Base-by-base conservation (phyloP, 2,329 filamentous ascomycete species). In the Metarhizium sp. region DNA sequence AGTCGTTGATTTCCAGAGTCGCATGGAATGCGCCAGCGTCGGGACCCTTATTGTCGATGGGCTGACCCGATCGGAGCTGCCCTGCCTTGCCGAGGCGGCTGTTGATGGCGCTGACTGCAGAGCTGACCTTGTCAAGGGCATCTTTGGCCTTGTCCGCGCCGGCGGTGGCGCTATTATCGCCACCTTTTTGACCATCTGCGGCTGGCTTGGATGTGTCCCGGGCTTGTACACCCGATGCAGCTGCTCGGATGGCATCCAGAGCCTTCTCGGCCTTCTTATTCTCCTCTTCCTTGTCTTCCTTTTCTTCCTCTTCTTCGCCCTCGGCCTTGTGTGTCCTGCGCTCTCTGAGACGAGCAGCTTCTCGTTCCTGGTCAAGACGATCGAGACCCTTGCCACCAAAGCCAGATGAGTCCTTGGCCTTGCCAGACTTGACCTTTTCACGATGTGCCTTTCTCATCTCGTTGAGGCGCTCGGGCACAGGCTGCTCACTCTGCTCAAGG, bases 1-100 rank as follows among this genome's bases (percentile, higher is more conserved):
- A 97, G 73, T 99, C 94, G 72, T 99, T 99, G 81, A 99, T 99
- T 72, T 97, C 94, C 59, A 99, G 79, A 4, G 92, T 97, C 16
- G 94, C 92, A 70, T 99, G 94, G 79, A 91, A 99, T 0, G 92
- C 91, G 52, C 94, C 94, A 3, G 94, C 94, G 70, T 99, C 94
- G 0, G 94, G 94, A 1, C 94, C 94, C 72, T 96, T 96, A 75
- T 99, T 99, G 75, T 99, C 94, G 67, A 96, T 95, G 7, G 94
- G 91, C 59, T 95, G 92, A 14, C 94, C 94, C 4, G 90, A 87
- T 58, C 94, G 87, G 64, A 96, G 86, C 68, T 94, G 88, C 40
- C 92, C 92, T 38, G 90, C 90, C 63, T 90, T 90, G 66, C 90
- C 92, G 43, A 99, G 80, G 61, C 94, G 90, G 58, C 86, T 86